Evolutionary conservation across 1,284 basidiomycete genomes (phyloP), one percentile per base, ranked within the genome.

Genomic region (Termitomyces sp.): DNA sequence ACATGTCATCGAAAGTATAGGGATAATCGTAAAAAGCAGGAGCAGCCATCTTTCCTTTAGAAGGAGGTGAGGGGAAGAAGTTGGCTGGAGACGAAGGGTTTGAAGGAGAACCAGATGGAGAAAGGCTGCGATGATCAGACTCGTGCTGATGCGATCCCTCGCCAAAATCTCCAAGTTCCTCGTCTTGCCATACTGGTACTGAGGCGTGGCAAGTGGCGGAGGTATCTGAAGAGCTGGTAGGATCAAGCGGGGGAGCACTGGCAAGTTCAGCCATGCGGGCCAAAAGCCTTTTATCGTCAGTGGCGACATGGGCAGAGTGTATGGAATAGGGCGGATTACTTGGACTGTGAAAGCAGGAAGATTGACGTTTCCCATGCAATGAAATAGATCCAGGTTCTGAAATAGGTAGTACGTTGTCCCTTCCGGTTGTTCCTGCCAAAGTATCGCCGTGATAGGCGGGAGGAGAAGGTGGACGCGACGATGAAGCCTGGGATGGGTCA

Each of bases 271-370:
- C 79, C 58, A 88, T 74, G 34, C 74, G 78, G 33, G 82, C 82
- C 17, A 90, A 76, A 5, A 82, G 59, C 0, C 73, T 68, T 67
- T 90, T 90, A 67, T 90, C 88, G 65, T 90, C 88, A 1, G 81
- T 87, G 15, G 88, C 87, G 44, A 90, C 75, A 65, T 90, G 88
- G 10, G 79, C 85, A 12, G 72, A 70, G 55, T 75, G 69, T n/a
- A 54, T 26, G 45, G 51, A 17, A 50, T 50, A 41, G 28, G 48
- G 43, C 12, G 49, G 34, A 8, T 34, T 40, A 39, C 30, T 33
- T 39, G 39, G 44, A 42, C 17, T 12, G 36, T 51, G 46, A 9
- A 24, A 39, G 17, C 41, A 52, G 38, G 53, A 50, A 44, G 51
- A 44, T n/a, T 28, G 36, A 4, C 15, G 30, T 15, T 51, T 31